Evolutionary conservation across 139 green algal species (phyloP).

Genomic region (Pycnococcus provasolii): DNA sequence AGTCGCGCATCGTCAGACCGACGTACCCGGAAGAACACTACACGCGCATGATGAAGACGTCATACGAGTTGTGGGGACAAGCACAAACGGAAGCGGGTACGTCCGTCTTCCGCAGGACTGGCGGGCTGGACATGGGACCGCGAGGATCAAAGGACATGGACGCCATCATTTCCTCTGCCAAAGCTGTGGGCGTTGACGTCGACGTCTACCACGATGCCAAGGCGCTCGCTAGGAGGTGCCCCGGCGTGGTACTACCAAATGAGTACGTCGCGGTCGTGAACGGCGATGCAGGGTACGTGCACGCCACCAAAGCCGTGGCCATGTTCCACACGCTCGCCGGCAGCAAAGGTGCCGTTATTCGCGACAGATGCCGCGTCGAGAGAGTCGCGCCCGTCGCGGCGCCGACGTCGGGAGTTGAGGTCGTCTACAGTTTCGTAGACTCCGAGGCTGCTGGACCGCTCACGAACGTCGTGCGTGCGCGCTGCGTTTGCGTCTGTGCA

Average conservation of each 20-base stretch:
- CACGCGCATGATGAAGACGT: constrained; percentile 1
- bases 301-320: neutral
- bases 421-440: no score
- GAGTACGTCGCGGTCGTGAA: neutral
- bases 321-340: neutral
- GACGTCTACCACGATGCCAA: neutral
- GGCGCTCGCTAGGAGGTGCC: neutral
- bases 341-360: neutral
- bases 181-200: neutral
- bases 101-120: neutral
- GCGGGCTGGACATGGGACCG: neutral
- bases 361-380: neutral
- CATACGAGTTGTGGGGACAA: neutral
- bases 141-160: neutral
- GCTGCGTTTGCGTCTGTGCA: no score
- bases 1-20: neutral
- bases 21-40: constrained; percentile 2
- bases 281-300: neutral
- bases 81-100: neutral
- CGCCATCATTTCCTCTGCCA: neutral
- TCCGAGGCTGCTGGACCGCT: no score
- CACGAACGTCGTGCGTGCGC: no score
- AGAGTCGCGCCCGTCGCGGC: neutral
- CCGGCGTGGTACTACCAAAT: neutral
- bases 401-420: neutral